These are phyloP conservation scores for Mortierella sp. DNA, from an alignment of 371 early-diverging fungal species.

Conservation along the genomic window DNA sequence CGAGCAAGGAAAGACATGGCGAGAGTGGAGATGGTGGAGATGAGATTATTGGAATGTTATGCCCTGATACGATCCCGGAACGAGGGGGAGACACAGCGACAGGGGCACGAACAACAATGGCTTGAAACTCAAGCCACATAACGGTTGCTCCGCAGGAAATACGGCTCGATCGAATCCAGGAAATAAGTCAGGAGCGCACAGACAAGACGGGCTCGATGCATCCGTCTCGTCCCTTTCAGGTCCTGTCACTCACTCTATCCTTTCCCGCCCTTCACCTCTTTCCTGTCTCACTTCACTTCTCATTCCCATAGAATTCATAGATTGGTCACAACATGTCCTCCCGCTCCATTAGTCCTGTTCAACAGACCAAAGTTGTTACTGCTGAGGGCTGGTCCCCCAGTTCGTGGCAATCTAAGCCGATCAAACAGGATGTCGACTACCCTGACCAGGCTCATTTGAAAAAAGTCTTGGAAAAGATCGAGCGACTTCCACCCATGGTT, in stretches of 20 bases:
- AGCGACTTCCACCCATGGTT: constrained; percentile 91
- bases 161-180: not conserved
- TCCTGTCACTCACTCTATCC: no score
- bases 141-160: no score
- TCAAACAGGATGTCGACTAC: constrained; percentile 92
- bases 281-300: not conserved
- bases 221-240: no score
- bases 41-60: constrained; percentile 3
- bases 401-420: constrained; percentile 87
- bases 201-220: no score
- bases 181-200: no score
- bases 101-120: no score
- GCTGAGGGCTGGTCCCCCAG: constrained; percentile 77
- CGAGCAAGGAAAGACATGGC: constrained; percentile 50
- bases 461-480: constrained; percentile 79
- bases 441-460: constrained; percentile 77
- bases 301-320: not conserved
- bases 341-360: constrained; percentile 23
- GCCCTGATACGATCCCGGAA: no score
- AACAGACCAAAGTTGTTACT: constrained; percentile 28
- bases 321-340: constrained; percentile 17
- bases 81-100: no score
- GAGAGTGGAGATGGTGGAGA: constrained; percentile 10
- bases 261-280: not conserved
- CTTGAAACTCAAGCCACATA: no score